Percentiles rank a stretch among this genome's conserved stretches.
Evolutionary conservation across 2,329 filamentous ascomycete genomes (phyloP).

Genomic region (Beauveria asiatica): DNA sequence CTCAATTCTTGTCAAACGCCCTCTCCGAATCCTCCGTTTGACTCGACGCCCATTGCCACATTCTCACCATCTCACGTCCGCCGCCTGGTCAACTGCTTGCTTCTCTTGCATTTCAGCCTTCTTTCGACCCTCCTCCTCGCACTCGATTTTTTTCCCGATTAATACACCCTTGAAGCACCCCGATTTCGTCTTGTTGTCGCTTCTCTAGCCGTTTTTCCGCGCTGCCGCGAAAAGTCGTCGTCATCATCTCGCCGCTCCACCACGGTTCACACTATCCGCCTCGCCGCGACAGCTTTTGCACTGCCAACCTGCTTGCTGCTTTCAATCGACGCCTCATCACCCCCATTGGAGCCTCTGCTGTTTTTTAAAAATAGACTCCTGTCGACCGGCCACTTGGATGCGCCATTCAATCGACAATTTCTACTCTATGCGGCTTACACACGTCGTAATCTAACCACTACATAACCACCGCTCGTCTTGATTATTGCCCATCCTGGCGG

Average conservation of each 20-base stretch:
- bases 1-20: not conserved
- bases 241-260: conserved; percentile 9
- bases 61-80: not conserved
- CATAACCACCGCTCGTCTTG: conserved; percentile 1
- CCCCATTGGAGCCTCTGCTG: not conserved
- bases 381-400: not conserved
- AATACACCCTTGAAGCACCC: not conserved
- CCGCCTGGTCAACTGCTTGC: not conserved
- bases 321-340: conserved; percentile 1
- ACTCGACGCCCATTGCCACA: not conserved
- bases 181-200: not conserved
- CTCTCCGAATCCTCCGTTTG: not conserved
- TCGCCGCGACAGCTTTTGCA: conserved; percentile 7
- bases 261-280: not conserved
- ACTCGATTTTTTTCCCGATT: not conserved
- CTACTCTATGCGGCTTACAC: conserved; percentile 5
- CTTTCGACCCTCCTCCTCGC: not conserved
- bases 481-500: not conserved
- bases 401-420: not conserved
- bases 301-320: not conserved
- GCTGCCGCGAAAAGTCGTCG: conserved; percentile 8
- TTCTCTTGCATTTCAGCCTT: not conserved
- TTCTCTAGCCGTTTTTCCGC: not conserved
- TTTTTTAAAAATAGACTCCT: not conserved
- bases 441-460: conserved; percentile 2